Base-by-base conservation (phyloP, 768 basidiomycete genomes). In the Russula virescens region DNA sequence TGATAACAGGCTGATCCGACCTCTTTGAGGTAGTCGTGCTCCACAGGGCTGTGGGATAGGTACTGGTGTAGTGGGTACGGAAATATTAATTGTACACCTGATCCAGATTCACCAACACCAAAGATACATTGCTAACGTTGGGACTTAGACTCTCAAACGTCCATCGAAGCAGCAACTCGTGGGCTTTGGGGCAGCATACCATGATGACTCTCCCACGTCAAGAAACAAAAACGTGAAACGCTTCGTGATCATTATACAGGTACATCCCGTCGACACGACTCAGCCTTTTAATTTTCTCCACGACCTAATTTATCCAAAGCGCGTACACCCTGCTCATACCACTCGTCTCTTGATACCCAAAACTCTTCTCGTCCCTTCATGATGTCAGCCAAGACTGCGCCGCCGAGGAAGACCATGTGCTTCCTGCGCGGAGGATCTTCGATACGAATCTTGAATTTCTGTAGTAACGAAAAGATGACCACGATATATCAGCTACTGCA, bases 371-470 rank as follows among this genome's bases (percentile, higher is more conserved):
- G 84, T 71, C 79, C 81, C 78, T 96, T 96, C 97, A 98, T 98
- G 76, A 98, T 98, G 75, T 98, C 96, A 2, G 94, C 96, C 34
- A 99, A 79, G 6, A 98, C 96, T n/a, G 94, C 96, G 51, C 97
- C 97, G 26, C 97, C 97, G 9, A 98, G 83, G 87, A 98, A 98
- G 42, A 98, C 96, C 95, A 97, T 97, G 75, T 98, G 96, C 76
- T 98, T 98, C 71, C 97, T 84, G 71, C 94, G 88, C 34, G 97
- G 97, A 31, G 96, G 94, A 75, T 98, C 97, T 75, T 99, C 96
- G 69, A 98, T 98, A 50, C 88, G 86, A 73, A 98, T 95, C 80
- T 99, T 98, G 83, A 99, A 98, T 88, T 98, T 96, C 96, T 99
- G 23, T 31, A 28, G n/a, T 19, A 6, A 55, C 43, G 25, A 25